Evolutionary conservation across 306 rosid species (phyloP), one percentile per base, ranked within the genome.

Genomic region (Vicia villosa): DNA sequence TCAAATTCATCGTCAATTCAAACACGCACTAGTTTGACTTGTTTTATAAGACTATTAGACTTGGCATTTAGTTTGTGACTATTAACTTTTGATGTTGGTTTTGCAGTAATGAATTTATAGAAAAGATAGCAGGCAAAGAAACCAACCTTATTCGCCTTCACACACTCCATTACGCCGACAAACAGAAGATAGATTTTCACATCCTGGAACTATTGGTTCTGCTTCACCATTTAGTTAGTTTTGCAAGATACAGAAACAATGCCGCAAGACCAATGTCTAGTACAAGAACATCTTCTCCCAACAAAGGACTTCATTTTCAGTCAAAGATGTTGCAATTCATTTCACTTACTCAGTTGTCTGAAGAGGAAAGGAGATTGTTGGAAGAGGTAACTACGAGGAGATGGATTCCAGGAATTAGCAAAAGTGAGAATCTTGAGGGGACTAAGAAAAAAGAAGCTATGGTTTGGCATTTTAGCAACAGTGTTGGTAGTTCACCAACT

Each of bases 131-230:
- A 40, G 24, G 61, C 71, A 49, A 77, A 28, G 80, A 91, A 10
- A 68, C 20, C 36, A 87, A 76, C 68, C 34, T 61, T 73, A 87
- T 83, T 72, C 88, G 97, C 19, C 87, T 95, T 6, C 92, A 83
- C 69, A 89, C 99, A 41, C 88, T 95, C 4, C 75, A 91, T 70
- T 90, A 95, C 0, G 96, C 87, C 1, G 91, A 91, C 28, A 91
- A 84, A 77, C 85, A 80, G 65, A 95, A 84, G 78, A 84, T 81
- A n/a, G 99, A 95, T 69, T 47, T 51, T 68, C 73, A 73, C 78
- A 81, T 95, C 10, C 69, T 95, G 3, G 89, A 91, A 68, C 61
- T 95, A 54, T 82, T 95, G 68, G 51, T 80, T 24, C 65, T 60
- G 81, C 85, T 95, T 70, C 84, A 87, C 78, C 80, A 69, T 37